These are phyloP conservation scores for Trichoderma cornu-damae DNA, from an alignment of 2,329 filamentous ascomycete genomes.

Conservation along the genomic window DNA sequence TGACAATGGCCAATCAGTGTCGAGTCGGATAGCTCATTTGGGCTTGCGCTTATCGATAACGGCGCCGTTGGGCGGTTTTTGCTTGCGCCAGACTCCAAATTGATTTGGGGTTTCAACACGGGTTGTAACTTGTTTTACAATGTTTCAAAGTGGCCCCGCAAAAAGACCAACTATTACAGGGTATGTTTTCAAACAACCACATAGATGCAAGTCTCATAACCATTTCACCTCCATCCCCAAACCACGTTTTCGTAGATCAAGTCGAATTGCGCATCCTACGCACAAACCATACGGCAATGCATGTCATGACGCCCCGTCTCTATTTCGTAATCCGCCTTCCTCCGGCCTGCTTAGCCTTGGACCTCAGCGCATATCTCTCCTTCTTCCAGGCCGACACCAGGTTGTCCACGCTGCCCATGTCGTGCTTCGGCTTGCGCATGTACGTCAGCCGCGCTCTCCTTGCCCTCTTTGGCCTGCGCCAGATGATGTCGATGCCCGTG, in stretches of 20 bases:
- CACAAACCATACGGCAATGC: constrained; percentile 17
- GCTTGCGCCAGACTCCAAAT: too few relatives aligned
- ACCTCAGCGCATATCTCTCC: constrained; percentile 39
- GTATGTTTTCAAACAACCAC: too few relatives aligned
- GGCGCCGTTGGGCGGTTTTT: too few relatives aligned
- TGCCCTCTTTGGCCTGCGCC: constrained; percentile 76
- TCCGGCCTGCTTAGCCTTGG: constrained; percentile 30
- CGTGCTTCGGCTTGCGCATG: constrained; percentile 82
- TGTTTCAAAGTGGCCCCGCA: too few relatives aligned
- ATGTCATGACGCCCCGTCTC: background rate
- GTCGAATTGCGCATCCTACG: constrained; percentile 13
- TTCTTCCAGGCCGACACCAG: constrained; percentile 56
- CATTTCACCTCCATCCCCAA: too few relatives aligned
- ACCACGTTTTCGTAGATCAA: background rate
- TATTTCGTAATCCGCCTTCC: constrained; percentile 22
- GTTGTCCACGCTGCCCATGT: constrained; percentile 79
- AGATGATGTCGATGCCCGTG: constrained; percentile 87
- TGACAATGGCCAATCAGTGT: too few relatives aligned
- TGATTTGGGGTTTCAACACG: too few relatives aligned
- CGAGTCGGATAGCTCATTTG: too few relatives aligned
- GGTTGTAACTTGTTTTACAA: too few relatives aligned
- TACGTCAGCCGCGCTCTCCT: constrained; percentile 85
- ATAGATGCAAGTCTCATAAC: too few relatives aligned
- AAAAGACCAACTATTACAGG: too few relatives aligned
- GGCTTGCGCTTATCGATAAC: too few relatives aligned